Conservation (phyloP, 176 grass and related monocot genomes). For the Aegilops bicornis region DNA sequence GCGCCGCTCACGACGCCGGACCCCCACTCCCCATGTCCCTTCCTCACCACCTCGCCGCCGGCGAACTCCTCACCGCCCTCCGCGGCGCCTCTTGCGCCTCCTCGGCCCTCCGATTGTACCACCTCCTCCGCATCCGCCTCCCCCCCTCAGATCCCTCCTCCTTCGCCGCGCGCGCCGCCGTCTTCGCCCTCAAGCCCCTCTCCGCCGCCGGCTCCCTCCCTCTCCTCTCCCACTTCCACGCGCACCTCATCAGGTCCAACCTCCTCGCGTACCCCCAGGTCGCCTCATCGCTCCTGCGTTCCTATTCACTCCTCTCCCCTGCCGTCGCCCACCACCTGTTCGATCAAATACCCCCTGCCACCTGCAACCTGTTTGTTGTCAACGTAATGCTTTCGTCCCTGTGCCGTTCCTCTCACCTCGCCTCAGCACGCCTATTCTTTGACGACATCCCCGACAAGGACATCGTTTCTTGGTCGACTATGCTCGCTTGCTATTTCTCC, state of each 20-base stretch:
- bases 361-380: slow-evolving; percentile 40
- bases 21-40: slow-evolving; percentile 6
- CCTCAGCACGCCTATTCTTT: slow-evolving; percentile 37
- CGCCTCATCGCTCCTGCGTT: slow-evolving; percentile 28
- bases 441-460: slow-evolving; percentile 45
- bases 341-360: slow-evolving; percentile 45
- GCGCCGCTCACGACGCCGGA: background rate
- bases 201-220: slow-evolving; percentile 24
- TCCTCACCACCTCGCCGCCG: background rate
- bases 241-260: slow-evolving; percentile 49
- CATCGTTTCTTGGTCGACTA: slow-evolving; percentile 50
- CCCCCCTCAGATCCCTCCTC: slow-evolving; percentile 7
- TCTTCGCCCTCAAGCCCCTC: slow-evolving; percentile 45
- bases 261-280: slow-evolving; percentile 33
- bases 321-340: slow-evolving; percentile 34
- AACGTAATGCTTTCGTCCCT: slow-evolving; percentile 54
- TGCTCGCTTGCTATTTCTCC: slow-evolving; percentile 49
- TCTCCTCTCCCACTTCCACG: slow-evolving; percentile 44
- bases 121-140: slow-evolving; percentile 13
- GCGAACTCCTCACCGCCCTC: slow-evolving; percentile 30
- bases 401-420: slow-evolving; percentile 33
- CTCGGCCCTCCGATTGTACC: slow-evolving; percentile 27
- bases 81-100: background rate
- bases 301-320: slow-evolving; percentile 21
- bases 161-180: slow-evolving; percentile 30